Evolutionary conservation across 176 grass and related monocot genomes (phyloP).

Genomic region (Puya raimondii): DNA sequence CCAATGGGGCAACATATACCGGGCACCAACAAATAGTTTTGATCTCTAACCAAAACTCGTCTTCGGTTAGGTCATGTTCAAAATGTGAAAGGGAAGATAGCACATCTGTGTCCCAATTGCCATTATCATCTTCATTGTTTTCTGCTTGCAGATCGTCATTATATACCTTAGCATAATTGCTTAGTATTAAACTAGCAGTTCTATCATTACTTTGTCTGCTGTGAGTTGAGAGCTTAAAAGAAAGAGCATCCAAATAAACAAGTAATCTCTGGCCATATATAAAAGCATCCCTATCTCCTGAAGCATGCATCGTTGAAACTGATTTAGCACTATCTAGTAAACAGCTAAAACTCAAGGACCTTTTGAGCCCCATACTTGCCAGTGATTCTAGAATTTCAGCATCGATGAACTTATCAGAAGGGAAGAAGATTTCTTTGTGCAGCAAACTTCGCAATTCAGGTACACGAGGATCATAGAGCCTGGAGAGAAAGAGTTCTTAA

Average conservation of each 20-base stretch:
- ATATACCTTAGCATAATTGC: slow-evolving; percentile 22
- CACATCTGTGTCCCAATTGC: slow-evolving; percentile 24
- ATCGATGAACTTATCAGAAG: slow-evolving; percentile 56
- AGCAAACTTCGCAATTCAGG: slow-evolving; percentile 63
- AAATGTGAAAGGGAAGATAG: slow-evolving; percentile 58
- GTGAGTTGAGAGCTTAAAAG: slow-evolving; percentile 41
- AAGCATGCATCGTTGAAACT: slow-evolving; percentile 60
- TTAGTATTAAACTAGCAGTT: slow-evolving; percentile 22
- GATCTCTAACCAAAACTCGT: slow-evolving; percentile 85
- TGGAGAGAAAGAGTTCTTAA: slow-evolving; percentile 29
- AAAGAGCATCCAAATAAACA: slow-evolving; percentile 65
- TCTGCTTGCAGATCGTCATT: slow-evolving; percentile 19
- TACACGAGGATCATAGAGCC: slow-evolving; percentile 95
- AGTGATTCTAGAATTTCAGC: slow-evolving; percentile 70
- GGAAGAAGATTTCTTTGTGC: slow-evolving; percentile 94
- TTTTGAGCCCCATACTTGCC: slow-evolving; percentile 74
- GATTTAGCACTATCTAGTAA: slow-evolving; percentile 87
- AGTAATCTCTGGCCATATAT: slow-evolving; percentile 48
- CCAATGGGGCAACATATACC: slow-evolving; percentile 50
- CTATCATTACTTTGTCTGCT: slow-evolving; percentile 13
- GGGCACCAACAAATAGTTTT: slow-evolving; percentile 81
- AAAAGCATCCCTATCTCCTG: slow-evolving; percentile 41
- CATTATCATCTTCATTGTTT: slow-evolving; percentile 26
- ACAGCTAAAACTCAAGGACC: slow-evolving; percentile 55
- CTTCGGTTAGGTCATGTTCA: slow-evolving; percentile 63